These are phyloP conservation scores for Pseudohalonectria lignicola DNA, from an alignment of 2,329 filamentous ascomycete genomes.

Conservation along the genomic window DNA sequence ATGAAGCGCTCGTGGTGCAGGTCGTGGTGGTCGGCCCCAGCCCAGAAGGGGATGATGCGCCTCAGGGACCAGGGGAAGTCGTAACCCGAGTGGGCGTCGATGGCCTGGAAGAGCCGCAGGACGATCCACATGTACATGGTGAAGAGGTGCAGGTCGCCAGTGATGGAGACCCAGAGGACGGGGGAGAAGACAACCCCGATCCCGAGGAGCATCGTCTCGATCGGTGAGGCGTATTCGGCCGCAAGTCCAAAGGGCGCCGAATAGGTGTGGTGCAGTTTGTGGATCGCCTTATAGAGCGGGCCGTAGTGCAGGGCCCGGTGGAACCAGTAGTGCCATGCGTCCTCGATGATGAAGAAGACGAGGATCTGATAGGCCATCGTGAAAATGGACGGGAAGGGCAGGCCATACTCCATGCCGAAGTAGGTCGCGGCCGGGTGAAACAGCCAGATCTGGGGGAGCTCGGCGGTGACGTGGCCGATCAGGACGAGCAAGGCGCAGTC, in stretches of 20 bases:
- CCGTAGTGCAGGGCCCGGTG: conserved; percentile 91
- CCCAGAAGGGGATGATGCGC: conserved; percentile 92
- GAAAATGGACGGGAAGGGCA: conserved; percentile 76
- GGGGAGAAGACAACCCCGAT: conserved; percentile 75
- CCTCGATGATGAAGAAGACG: conserved; percentile 91
- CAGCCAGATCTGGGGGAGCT: conserved; percentile 96
- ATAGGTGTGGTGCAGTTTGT: conserved; percentile 99
- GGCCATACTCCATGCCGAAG: conserved; percentile 76
- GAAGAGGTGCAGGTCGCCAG: conserved; percentile 80
- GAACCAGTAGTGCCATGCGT: conserved; percentile 97
- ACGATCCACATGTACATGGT: conserved; percentile 99
- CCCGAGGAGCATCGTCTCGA: conserved; percentile 91
- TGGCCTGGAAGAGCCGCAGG: conserved; percentile 88
- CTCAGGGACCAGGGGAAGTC: conserved; percentile 97
- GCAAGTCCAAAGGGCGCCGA: conserved; percentile 93
- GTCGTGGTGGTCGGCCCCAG: conserved; percentile 92
- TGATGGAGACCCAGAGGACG: conserved; percentile 73
- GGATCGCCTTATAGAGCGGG: conserved; percentile 88
- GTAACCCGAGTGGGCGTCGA: conserved; percentile 95
- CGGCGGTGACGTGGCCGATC: conserved; percentile 92
- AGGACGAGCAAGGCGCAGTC: conserved; percentile 88
- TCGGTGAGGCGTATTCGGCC: conserved; percentile 94
- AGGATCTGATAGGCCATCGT: conserved; percentile 88
- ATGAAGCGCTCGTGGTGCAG: conserved; percentile 97
- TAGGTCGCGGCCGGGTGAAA: conserved; percentile 95